Base-by-base conservation (phyloP, 1,139 yeast genomes). In the Candida pseudoviswanathii region DNA sequence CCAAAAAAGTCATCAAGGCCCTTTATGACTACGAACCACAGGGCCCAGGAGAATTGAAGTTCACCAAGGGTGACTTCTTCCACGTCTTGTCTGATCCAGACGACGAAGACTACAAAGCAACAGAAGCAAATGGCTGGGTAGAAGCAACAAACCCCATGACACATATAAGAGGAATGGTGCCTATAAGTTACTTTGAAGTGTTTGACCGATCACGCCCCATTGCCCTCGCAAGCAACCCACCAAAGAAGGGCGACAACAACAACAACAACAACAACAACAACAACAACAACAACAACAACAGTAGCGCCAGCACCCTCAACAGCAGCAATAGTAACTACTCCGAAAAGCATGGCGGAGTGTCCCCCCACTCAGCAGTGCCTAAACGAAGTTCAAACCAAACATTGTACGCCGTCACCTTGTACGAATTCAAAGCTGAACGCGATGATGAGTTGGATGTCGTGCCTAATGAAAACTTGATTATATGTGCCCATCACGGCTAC, bases 401-500 rank as follows among this genome's bases (percentile, higher is more conserved):
- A 2, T 64, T 77, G 34, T 77, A 75, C 52, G 81, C 80, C 1
- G 71, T 73, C 30, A 72, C 78, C 6, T 74, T 90, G 50, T 94
- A 85, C 64, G 96, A 89, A 60, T 94, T 94, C 67, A 80, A 77
- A 54, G 97, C 98, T 4, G 97, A 94, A 69, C 80, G 97, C 50
- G 78, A 79, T 22, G 98, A 94, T 68, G 99, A 94, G 67, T 77
- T 94, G 57, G 86, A 86, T 55, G 89, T 94, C 3, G 62, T 68
- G 32, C 90, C 89, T 0, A 98, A 97, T 34, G 99, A 94, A 63
- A 87, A 89, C 59, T 80, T 94, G 57, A 89, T 91, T 39, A 84
- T 94, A 16, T 94, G 97, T 68, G 99, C 99, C 2, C 97, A 92
- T 68, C 96, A 94, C 62, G 94, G 90, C 52, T 89, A 79, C 58